Evolutionary conservation across 2,329 filamentous ascomycete species (phyloP).

Genomic region (Talaromyces piceae): DNA sequence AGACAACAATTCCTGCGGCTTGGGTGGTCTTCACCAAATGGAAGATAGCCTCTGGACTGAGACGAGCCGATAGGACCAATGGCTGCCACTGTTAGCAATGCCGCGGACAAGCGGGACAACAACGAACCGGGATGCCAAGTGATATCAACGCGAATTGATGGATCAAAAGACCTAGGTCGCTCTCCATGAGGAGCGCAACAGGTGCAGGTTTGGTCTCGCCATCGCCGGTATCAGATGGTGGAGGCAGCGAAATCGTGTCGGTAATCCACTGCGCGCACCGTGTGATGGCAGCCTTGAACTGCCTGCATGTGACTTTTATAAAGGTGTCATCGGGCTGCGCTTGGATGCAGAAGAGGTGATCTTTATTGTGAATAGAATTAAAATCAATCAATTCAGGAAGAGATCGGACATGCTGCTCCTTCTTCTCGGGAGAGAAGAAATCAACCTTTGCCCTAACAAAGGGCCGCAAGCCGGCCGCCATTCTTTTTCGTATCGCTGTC

Average conservation of each 20-base stretch:
- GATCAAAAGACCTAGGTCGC: constrained; percentile 4
- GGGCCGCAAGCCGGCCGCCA: background rate
- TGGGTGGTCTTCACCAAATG: background rate
- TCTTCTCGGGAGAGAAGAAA: background rate
- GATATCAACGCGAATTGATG: constrained; percentile 5
- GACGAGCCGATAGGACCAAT: constrained; percentile 2
- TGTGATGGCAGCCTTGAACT: constrained; percentile 1
- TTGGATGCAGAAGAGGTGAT: constrained; percentile 5
- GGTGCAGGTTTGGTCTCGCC: background rate
- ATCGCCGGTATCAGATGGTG: background rate
- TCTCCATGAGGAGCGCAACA: constrained; percentile 6
- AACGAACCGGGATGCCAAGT: constrained; percentile 2
- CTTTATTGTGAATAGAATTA: background rate
- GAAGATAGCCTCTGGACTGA: constrained; percentile 1
- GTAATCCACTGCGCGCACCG: constrained; percentile 1
- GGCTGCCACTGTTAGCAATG: background rate
- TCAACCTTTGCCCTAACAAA: background rate
- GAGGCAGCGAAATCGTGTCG: constrained; percentile 1
- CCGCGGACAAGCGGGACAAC: background rate
- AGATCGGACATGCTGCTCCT: background rate
- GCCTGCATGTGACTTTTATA: background rate
- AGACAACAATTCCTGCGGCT: background rate
- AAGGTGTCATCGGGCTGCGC: background rate
- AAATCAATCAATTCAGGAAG: constrained; percentile 5
- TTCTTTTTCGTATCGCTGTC: background rate